These are phyloP conservation scores for Epichloe gansuensis DNA, from an alignment of 2,329 filamentous ascomycete genomes.

Conservation along the genomic window DNA sequence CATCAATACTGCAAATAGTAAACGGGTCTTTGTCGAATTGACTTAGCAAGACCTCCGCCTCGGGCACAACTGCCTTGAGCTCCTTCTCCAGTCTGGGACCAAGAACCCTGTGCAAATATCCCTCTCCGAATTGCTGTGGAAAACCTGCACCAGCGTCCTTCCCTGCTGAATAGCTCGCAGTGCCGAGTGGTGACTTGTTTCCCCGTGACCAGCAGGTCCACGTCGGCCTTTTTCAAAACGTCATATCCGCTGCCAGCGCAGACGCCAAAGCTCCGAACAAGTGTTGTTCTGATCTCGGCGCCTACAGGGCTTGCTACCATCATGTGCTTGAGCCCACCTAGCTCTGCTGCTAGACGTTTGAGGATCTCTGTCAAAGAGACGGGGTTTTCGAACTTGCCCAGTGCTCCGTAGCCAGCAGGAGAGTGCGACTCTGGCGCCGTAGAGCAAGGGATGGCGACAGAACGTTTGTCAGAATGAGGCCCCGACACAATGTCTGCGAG, in stretches of 20 bases:
- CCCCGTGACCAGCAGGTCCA: conserved; percentile 79
- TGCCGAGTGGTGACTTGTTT: conserved; percentile 88
- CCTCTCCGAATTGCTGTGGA: conserved; percentile 92
- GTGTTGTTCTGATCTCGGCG: conserved; percentile 20
- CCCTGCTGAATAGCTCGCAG: conserved; percentile 76
- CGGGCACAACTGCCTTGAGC: conserved; percentile 37
- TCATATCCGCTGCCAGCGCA: conserved; percentile 82
- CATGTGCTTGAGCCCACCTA: conserved; percentile 50
- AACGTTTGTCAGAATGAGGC: conserved; percentile 23
- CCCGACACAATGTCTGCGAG: conserved; percentile 74
- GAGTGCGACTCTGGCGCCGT: conserved; percentile 30
- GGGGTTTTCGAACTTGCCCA: conserved; percentile 28
- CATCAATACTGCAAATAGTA: conserved; percentile 50
- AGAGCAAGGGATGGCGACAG: conserved; percentile 33
- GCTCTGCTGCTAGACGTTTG: conserved; percentile 46
- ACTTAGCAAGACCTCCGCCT: conserved; percentile 60
- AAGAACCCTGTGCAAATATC: conserved; percentile 64
- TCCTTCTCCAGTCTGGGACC: conserved; percentile 48
- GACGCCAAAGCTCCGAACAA: conserved; percentile 62
- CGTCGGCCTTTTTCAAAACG: conserved; percentile 56
- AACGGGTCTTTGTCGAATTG: conserved; percentile 79
- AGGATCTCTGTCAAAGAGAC: conserved; percentile 33
- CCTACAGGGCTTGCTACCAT: conserved; percentile 42
- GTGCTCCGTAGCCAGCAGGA: conserved; percentile 41
- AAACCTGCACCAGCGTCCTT: conserved; percentile 69